These are phyloP conservation scores for Cenococcum geophilum DNA, from an alignment of 495 filamentous ascomycete species.

Conservation along the genomic window DNA sequence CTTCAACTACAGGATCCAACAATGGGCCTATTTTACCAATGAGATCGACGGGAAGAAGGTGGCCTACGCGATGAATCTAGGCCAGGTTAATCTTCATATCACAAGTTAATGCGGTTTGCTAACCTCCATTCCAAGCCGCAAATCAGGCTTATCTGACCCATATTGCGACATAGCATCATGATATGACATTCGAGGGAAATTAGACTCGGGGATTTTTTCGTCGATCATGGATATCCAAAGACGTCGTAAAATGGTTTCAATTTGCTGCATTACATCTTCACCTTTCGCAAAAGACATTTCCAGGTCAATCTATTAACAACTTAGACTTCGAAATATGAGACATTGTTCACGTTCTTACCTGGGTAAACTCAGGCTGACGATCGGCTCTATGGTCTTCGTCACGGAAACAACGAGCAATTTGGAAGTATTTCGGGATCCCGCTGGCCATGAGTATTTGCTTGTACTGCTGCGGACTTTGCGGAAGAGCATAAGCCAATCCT, in stretches of 20 bases:
- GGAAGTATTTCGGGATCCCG: slow-evolving; percentile 75
- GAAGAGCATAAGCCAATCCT: slow-evolving; percentile 79
- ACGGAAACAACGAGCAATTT: slow-evolving; percentile 91
- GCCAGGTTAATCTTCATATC: slow-evolving; percentile 21
- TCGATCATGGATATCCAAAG: slow-evolving; percentile 47
- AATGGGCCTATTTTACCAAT: slow-evolving; percentile 63
- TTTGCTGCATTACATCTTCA: slow-evolving; percentile 61
- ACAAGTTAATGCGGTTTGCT: slow-evolving; percentile 10
- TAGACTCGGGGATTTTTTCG: slow-evolving; percentile 23
- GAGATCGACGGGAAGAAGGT: slow-evolving; percentile 59
- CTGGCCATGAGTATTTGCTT: slow-evolving; percentile 97
- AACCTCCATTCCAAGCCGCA: slow-evolving; percentile 56
- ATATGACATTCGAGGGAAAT: slow-evolving; percentile 63
- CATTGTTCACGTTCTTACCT: slow-evolving; percentile 47
- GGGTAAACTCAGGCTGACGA: slow-evolving; percentile 93
- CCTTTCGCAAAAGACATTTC: slow-evolving; percentile 82
- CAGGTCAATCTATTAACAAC: slow-evolving; percentile 62
- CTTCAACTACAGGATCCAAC: slow-evolving; percentile 60
- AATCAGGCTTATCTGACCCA: slow-evolving; percentile 89
- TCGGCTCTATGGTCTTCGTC: slow-evolving; percentile 93
- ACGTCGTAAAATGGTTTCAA: slow-evolving; percentile 58
- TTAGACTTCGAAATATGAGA: neutral
- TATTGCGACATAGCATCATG: slow-evolving; percentile 70
- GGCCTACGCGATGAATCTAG: slow-evolving; percentile 57
- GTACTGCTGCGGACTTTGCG: slow-evolving; percentile 96